Evolutionary conservation across 805 yeast genomes (phyloP), one percentile per base, ranked within the genome.

Genomic region (Candida quercuum): DNA sequence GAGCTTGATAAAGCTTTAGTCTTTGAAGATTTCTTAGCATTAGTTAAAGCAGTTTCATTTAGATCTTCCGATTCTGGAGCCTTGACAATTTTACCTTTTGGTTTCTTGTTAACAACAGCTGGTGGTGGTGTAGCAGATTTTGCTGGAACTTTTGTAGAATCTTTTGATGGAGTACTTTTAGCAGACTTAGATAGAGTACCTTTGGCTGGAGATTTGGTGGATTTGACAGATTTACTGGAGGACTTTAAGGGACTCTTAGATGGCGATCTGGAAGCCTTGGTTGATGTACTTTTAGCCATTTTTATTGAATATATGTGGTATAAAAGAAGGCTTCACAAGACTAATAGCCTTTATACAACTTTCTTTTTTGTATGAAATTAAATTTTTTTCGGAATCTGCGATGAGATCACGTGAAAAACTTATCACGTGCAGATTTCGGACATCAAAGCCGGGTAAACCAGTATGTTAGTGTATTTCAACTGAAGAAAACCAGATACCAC

Each of bases 31-130:
- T 28, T 39, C 17, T 39, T 36, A 16, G 23, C 41, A 30, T 27
- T 41, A 18, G 37, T 30, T 33, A 41, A 29, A n/a, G 33, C 27
- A 16, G 26, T 17, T 12, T 37, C 42, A 27, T 35, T 41, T 27
- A 43, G 44, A 28, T 41, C 41, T 36, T 49, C 54, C 28, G 47
- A 40, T 10, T 28, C 45, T 9, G 43, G 17, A 17, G 51, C 55
- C 27, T 45, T 43, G 18, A 56, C 59, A 13, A 56, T 43, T 35
- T 56, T 56, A 5, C 61, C 61, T 38, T 44, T 48, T 32, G 56
- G 54, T 32, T 53, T 51, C 20, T 41, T 40, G 17, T 37, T 31
- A 31, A 30, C 35, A 14, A 30, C 35, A 14, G 38, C 31, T 33
- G 32, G 42, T 13, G 39, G 4, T 6, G n/a, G n/a, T 22, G 20